These are phyloP conservation scores for Coemansia sp. DNA, from an alignment of 192 early-diverging fungal species.

Conservation along the genomic window DNA sequence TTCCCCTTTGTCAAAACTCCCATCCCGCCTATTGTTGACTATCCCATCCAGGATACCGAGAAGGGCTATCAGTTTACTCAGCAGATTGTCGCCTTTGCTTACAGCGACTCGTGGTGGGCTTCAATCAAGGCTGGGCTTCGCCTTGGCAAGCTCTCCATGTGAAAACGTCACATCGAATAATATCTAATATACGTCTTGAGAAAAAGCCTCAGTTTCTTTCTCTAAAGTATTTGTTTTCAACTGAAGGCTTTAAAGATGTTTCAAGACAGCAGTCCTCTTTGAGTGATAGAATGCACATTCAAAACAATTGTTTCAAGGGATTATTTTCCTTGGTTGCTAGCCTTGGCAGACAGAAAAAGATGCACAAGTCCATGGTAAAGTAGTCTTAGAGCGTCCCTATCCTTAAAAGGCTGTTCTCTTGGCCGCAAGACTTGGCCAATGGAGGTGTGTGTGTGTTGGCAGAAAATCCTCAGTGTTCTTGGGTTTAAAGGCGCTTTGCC, in stretches of 20 bases:
- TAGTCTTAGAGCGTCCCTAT: too few species aligned
- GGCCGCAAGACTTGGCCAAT: background rate
- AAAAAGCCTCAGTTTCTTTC: too few species aligned
- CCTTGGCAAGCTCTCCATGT: slow-evolving; percentile 56
- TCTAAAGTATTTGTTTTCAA: too few species aligned
- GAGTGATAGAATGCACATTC: too few species aligned
- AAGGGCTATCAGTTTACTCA: slow-evolving; percentile 60
- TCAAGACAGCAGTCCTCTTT: too few species aligned
- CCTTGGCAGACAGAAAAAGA: too few species aligned
- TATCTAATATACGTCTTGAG: too few species aligned
- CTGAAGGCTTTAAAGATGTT: too few species aligned
- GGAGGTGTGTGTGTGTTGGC: background rate
- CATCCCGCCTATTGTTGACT: slow-evolving; percentile 74
- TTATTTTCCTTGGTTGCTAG: too few species aligned
- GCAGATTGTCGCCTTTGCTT: slow-evolving; percentile 56
- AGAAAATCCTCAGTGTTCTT: background rate
- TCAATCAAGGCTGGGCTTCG: slow-evolving; percentile 55
- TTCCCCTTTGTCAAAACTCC: slow-evolving; percentile 68
- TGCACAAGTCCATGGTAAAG: too few species aligned
- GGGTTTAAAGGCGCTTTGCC: background rate
- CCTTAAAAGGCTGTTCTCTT: background rate
- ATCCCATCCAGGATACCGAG: slow-evolving; percentile 61
- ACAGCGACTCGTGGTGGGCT: slow-evolving; percentile 50
- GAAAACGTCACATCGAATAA: background rate
- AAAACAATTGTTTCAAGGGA: too few species aligned